A percentile compares a stretch with the other conserved stretches of the same genome.
These are phyloP conservation scores for Daldinia eschscholtzii DNA, from an alignment of 2,329 filamentous ascomycete genomes.

Conservation along the genomic window DNA sequence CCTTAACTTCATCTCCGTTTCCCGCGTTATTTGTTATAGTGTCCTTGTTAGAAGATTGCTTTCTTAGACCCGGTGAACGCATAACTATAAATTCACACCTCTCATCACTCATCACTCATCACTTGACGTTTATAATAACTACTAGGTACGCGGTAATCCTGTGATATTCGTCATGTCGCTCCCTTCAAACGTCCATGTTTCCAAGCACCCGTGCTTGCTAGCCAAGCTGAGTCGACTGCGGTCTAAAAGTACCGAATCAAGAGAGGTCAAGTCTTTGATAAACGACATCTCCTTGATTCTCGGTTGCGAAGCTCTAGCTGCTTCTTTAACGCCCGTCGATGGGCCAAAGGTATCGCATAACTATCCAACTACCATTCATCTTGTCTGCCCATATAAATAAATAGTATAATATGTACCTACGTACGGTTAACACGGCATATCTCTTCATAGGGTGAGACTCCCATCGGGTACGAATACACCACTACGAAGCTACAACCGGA, in stretches of 20 bases:
- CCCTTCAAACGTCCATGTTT: conserved; percentile 79
- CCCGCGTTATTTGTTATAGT: not conserved
- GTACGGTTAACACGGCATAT: conserved; percentile 20
- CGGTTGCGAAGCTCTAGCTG: conserved; percentile 82
- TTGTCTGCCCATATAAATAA: conserved; percentile 5
- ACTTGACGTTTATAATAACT: not conserved
- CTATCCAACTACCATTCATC: conserved; percentile 42
- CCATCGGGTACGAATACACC: conserved; percentile 81
- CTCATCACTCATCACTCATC: not conserved
- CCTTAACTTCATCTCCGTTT: too few species aligned
- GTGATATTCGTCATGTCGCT: conserved; percentile 53
- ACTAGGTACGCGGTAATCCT: conserved; percentile 8
- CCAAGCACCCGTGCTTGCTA: conserved; percentile 84
- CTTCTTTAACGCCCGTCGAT: conserved; percentile 67
- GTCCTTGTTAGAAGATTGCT: not conserved
- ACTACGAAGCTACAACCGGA: conserved; percentile 72
- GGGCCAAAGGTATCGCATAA: conserved; percentile 72
- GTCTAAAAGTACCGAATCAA: conserved; percentile 75
- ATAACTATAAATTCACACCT: not conserved
- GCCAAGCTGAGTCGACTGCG: conserved; percentile 93
- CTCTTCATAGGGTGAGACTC: conserved; percentile 74
- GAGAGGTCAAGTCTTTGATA: conserved; percentile 84
- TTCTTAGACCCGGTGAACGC: not conserved
- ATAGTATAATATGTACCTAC: conserved; percentile 6
- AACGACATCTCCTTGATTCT: conserved; percentile 89